phyloP scores from a whole-genome alignment of 371 early-diverging fungal species.

The Funneliformis caledonium region DNA sequence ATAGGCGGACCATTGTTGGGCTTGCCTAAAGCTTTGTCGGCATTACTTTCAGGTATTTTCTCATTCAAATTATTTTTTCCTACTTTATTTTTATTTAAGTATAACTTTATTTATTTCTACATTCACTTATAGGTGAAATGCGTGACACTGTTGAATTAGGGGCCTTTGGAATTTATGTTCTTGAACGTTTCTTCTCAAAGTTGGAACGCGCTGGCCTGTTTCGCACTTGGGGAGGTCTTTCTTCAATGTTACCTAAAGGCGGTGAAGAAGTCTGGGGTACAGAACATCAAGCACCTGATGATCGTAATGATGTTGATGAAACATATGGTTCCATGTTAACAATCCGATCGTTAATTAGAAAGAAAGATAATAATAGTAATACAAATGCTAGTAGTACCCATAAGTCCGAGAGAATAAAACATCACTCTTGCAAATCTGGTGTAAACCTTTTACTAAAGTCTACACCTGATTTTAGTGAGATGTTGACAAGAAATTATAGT shows the following conservation, averaged over 20 bases:
- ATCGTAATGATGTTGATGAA: conserved; percentile 46
- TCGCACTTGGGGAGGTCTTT: conserved; percentile 85
- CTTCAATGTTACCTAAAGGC: conserved; percentile 86
- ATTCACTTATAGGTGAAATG: conserved; percentile 67
- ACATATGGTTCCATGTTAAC: conserved; percentile 42
- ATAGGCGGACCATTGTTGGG: conserved; percentile 92
- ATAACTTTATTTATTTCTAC: neutral
- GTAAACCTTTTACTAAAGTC: conserved; percentile 46
- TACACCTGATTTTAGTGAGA: conserved; percentile 47
- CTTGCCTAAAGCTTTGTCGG: conserved; percentile 83
- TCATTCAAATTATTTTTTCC: conserved; percentile 18
- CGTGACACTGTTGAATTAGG: conserved; percentile 87
- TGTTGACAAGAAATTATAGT: conserved; percentile 65
- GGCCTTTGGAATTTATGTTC: conserved; percentile 73
- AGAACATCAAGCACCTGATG: conserved; percentile 68
- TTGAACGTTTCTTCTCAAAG: conserved; percentile 87
- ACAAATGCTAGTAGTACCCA: conserved; percentile 33
- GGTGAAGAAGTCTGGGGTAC: conserved; percentile 86
- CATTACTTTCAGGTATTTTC: conserved; percentile 65
- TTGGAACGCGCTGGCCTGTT: conserved; percentile 78
- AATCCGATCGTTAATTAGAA: conserved; percentile 40
- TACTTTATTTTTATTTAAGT: neutral
- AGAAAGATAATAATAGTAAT: conserved; percentile 28
- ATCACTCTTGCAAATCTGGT: conserved; percentile 52
- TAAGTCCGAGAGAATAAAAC: conserved; percentile 25